phyloP scores from a whole-genome alignment of 2,329 filamentous ascomycete species.

The Gnomoniopsis smithogilvyi region DNA sequence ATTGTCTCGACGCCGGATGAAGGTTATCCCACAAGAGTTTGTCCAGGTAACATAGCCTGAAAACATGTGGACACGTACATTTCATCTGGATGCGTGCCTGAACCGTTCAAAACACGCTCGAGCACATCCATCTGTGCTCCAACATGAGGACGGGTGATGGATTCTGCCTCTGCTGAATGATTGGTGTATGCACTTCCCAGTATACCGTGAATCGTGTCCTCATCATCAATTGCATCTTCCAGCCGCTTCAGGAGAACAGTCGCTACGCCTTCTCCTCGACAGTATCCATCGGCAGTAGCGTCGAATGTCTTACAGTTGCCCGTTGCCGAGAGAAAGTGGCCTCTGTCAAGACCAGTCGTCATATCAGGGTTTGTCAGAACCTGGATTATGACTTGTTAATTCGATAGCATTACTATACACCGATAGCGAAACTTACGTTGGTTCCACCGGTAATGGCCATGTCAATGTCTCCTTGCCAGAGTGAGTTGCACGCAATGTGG shows the following conservation, averaged over 20 bases:
- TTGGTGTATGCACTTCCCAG: conserved; percentile 52
- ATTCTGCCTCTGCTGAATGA: conserved; percentile 58
- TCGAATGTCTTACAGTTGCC: conserved; percentile 33
- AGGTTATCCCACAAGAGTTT: background rate
- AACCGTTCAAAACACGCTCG: conserved; percentile 69
- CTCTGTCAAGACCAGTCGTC: conserved; percentile 59
- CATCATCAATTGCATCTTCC: conserved; percentile 41
- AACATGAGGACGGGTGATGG: conserved; percentile 60
- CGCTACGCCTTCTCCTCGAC: conserved; percentile 45
- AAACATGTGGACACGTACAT: conserved; percentile 61
- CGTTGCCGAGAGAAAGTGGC: conserved; percentile 54
- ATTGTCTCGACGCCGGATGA: background rate
- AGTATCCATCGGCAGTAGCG: conserved; percentile 43
- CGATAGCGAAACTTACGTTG: no score
- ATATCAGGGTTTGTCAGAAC: conserved; percentile 63
- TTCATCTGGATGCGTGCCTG: conserved; percentile 78
- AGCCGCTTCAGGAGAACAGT: conserved; percentile 46
- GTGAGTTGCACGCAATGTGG: conserved; percentile 43
- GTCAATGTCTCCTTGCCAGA: conserved; percentile 61
- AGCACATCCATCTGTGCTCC: conserved; percentile 73
- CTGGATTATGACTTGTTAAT: no score
- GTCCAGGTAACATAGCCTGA: background rate
- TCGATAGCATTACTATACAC: no score
- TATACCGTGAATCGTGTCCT: conserved; percentile 34
- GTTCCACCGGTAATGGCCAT: conserved; percentile 61